phyloP scores from a whole-genome alignment of 2,329 filamentous ascomycete genomes.

The Clarireedia homoeocarpa region DNA sequence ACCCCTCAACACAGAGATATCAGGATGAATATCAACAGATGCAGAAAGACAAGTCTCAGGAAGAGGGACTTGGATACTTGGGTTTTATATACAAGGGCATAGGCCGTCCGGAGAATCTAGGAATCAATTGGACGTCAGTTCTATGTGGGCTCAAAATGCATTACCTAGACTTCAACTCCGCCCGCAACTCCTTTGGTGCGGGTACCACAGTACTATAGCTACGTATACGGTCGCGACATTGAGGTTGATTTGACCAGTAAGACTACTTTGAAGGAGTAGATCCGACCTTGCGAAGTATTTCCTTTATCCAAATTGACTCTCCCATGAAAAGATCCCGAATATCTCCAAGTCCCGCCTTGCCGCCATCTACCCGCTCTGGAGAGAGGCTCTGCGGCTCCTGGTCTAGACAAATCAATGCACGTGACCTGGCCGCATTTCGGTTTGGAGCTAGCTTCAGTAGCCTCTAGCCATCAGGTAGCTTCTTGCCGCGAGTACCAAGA shows the following conservation, averaged over 20 bases:
- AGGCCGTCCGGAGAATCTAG: no score
- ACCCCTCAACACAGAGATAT: neutral
- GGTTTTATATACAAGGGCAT: no score
- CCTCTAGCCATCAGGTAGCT: slow-evolving; percentile 2
- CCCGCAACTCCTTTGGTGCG: neutral
- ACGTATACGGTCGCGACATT: neutral
- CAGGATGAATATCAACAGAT: neutral
- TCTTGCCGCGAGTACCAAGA: slow-evolving; percentile 10
- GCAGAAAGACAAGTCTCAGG: neutral
- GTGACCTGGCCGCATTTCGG: slow-evolving; percentile 1
- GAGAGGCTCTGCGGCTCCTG: neutral
- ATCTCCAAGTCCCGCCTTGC: neutral
- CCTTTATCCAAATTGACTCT: neutral
- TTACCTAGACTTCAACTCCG: neutral
- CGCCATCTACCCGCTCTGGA: neutral
- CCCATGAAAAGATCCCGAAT: neutral
- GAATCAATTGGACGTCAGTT: no score
- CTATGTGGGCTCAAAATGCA: neutral
- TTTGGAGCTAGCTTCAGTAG: slow-evolving; percentile 6
- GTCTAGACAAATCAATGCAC: neutral
- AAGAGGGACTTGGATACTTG: neutral
- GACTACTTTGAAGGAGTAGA: neutral
- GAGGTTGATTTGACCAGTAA: neutral
- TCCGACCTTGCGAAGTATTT: neutral
- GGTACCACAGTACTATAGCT: neutral